Percentiles rank a stretch among this genome's conserved stretches.
Evolutionary conservation across 73 alveolate species (phyloP).

Genomic region (Loxodes magnus): DNA sequence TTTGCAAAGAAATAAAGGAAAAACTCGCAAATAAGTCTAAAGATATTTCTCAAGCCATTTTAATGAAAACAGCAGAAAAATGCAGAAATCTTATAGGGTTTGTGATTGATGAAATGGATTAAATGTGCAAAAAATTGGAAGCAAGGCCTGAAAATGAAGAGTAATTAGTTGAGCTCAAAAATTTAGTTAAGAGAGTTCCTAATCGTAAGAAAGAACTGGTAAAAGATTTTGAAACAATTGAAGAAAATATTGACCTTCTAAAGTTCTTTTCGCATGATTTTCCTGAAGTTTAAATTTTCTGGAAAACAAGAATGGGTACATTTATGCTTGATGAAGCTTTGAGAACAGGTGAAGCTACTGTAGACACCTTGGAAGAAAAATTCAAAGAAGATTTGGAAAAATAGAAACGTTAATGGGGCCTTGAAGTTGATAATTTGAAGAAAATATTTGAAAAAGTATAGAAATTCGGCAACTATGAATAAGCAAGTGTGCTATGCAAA

Average conservation of each 20-base stretch:
- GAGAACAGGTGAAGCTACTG: slow-evolving; percentile 31
- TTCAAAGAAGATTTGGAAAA: slow-evolving; percentile 40
- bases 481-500: slow-evolving; percentile 15
- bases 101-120: slow-evolving; percentile 18
- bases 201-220: slow-evolving; percentile 27
- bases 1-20: slow-evolving; percentile 30
- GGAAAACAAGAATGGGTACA: slow-evolving; percentile 35
- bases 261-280: slow-evolving; percentile 35
- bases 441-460: slow-evolving; percentile 38
- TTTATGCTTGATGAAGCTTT: slow-evolving; percentile 26
- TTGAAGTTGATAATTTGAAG: slow-evolving; percentile 11
- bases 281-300: slow-evolving; percentile 31
- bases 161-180: slow-evolving; percentile 36
- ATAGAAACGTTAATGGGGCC: slow-evolving; percentile 36
- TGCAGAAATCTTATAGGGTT: slow-evolving; percentile 34
- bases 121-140: slow-evolving; percentile 24
- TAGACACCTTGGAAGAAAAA: slow-evolving; percentile 26
- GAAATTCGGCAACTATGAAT: slow-evolving; percentile 22
- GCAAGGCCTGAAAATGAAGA: slow-evolving; percentile 41
- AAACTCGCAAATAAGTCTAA: slow-evolving; percentile 30
- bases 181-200: slow-evolving; percentile 43
- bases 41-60: slow-evolving; percentile 26
- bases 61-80: slow-evolving; percentile 24
- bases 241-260: slow-evolving; percentile 29
- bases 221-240: slow-evolving; percentile 25